Base-by-base conservation (phyloP, 208 protist genomes). In the Leishmania gerbilli region DNA sequence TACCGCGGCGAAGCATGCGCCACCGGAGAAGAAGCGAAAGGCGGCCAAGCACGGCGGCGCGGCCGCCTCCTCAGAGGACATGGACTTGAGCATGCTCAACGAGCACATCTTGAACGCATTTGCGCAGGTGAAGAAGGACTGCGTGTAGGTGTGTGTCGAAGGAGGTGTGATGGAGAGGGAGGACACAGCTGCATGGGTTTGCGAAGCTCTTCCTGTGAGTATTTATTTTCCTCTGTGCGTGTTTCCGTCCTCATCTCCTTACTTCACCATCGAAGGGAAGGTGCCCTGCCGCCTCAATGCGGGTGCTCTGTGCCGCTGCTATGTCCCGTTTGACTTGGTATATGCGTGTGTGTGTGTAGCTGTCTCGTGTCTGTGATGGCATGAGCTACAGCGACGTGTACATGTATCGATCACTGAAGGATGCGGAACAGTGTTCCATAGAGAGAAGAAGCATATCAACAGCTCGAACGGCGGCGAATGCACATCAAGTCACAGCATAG, bases 91-190 rank as follows among this genome's bases (percentile, higher is more conserved):
- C 55, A 91, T 86, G 55, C 83, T 97, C 40, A 85, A 96, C 42
- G 90, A 95, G 83, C 91, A 97, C 78, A 96, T 97, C 81, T 85
- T 91, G 47, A 86, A 94, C 60, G 94, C 94, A 4, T 94, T 93
- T 79, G 84, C 91, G 71, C 94, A 95, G 81, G 80, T 86, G 42
- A 87, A 76, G 21, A 80, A 56, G n/a, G 78, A 86, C 34, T 34
- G 74, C 45, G 51, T 11, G 37, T 79, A 60, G 49, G 17, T 51
- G 34, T 15, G 7, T 11, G 69, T 31, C 13, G 13, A 79, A 42
- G 76, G 40, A 60, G 49, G 45, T 24, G 64, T 8, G 34, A 13
- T 6, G 74, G 21, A n/a, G 8, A 2, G 42, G 27, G 67, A 51
- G 21, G 42, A 2, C 5, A 40, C 19, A 27, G 65, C 19, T 40